A percentile compares a stretch with the other conserved stretches of the same genome.
Evolutionary conservation across 164 flowering plant species (phyloP).

Genomic region (Macadamia tetraphylla): DNA sequence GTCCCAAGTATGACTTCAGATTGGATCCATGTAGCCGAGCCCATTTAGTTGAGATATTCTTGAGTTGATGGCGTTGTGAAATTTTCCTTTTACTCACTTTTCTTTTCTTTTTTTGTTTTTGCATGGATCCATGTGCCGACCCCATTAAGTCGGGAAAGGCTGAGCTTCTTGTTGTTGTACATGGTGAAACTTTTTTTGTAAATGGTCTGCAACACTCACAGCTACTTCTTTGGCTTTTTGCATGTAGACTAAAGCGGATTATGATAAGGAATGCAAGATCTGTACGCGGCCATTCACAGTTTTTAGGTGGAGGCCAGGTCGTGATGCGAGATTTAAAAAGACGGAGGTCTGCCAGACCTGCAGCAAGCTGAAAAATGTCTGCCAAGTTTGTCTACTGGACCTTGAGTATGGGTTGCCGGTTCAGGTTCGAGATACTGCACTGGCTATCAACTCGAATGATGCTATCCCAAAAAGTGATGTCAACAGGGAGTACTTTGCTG

Average conservation of each 20-base stretch:
- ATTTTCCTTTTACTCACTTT: no score
- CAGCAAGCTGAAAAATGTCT: constrained; percentile 89
- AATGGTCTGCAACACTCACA: neutral
- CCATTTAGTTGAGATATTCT: no score
- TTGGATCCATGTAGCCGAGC: no score
- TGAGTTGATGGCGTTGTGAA: no score
- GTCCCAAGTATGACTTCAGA: no score
- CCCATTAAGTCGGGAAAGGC: no score
- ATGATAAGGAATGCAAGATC: constrained; percentile 94
- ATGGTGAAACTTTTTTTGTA: neutral
- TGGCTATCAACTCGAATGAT: constrained; percentile 74
- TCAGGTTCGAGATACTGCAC: constrained; percentile 93
- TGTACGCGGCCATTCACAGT: constrained; percentile 95
- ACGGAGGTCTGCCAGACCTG: constrained; percentile 93
- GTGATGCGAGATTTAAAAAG: constrained; percentile 86
- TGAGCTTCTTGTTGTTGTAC: neutral
- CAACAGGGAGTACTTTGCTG: constrained; percentile 90
- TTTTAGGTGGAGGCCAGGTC: constrained; percentile 95
- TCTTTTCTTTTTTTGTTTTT: no score
- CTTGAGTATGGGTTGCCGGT: constrained; percentile 96
- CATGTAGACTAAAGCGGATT: constrained; percentile 74
- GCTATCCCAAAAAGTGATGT: constrained; percentile 97
- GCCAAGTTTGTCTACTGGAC: constrained; percentile 94
- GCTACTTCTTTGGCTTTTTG: neutral
- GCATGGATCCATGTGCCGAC: no score